These are phyloP conservation scores for Coniferiporia sulphurascens DNA, from an alignment of 1,284 basidiomycete genomes.

Conservation along the genomic window DNA sequence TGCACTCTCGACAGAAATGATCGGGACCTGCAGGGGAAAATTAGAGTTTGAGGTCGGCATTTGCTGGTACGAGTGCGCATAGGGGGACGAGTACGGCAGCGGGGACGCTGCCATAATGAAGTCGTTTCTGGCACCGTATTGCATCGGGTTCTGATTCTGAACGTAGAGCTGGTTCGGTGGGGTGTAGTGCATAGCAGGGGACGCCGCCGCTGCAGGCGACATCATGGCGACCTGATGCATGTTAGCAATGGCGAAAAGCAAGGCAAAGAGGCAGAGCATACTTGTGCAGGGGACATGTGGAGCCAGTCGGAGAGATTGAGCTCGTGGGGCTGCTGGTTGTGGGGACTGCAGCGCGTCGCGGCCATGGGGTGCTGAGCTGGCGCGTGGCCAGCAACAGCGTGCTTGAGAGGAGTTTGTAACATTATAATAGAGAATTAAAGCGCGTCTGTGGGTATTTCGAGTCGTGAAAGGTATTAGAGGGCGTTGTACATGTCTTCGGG, in stretches of 20 bases:
- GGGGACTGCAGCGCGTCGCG: not conserved
- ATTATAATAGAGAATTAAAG: not conserved
- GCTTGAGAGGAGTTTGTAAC: slow-evolving; percentile 12
- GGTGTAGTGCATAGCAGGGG: not conserved
- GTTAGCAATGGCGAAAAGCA: not conserved
- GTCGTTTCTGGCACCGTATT: slow-evolving; percentile 4
- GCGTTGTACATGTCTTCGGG: not conserved
- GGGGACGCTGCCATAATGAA: slow-evolving; percentile 5
- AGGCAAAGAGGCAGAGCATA: not conserved
- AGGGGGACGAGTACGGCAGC: slow-evolving; percentile 8
- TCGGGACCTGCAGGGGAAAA: not conserved
- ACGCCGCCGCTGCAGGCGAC: slow-evolving; percentile 9
- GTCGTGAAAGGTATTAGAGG: not conserved
- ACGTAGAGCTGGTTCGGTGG: slow-evolving; percentile 2
- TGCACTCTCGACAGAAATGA: not conserved
- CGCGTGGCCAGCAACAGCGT: slow-evolving; percentile 6
- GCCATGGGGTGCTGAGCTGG: slow-evolving; percentile 8
- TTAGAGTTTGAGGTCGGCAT: no score
- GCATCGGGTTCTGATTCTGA: not conserved
- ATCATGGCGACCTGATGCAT: slow-evolving; percentile 14
- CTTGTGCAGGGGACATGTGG: slow-evolving; percentile 15
- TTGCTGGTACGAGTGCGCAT: not conserved
- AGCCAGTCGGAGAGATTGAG: slow-evolving; percentile 14
- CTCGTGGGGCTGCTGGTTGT: not conserved
- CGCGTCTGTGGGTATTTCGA: not conserved